phyloP scores from a whole-genome alignment of 1,284 basidiomycete genomes.

The Lignosus rhinocerotis region DNA sequence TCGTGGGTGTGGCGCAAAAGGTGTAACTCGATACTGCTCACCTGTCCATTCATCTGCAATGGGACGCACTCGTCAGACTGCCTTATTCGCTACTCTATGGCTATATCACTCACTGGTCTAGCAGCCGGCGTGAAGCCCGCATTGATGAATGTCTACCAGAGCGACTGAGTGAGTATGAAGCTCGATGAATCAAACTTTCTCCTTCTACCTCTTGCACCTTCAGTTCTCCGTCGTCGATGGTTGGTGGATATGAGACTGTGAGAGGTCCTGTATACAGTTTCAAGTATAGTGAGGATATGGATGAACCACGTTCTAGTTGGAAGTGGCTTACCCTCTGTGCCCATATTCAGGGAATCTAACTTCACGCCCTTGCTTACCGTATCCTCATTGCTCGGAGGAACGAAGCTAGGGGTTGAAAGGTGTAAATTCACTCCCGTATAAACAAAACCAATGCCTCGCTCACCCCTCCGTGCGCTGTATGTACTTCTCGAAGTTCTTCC shows the following conservation, averaged over 20 bases:
- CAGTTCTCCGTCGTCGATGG: constrained; percentile 24
- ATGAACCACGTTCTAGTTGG: background rate
- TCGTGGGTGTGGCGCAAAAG: background rate
- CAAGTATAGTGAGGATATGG: background rate
- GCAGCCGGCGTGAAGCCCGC: constrained; percentile 24
- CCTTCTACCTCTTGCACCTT: constrained; percentile 24
- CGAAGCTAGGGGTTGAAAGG: constrained; percentile 17
- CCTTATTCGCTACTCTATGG: background rate
- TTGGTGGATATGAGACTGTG: constrained; percentile 22
- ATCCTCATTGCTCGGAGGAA: constrained; percentile 21
- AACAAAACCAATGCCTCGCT: background rate
- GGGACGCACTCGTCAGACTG: background rate
- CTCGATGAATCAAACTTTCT: no score
- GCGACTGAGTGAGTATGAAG: background rate
- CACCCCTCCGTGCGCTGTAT: constrained; percentile 22
- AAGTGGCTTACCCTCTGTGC: constrained; percentile 18
- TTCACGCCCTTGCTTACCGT: constrained; percentile 20
- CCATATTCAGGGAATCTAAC: constrained; percentile 21
- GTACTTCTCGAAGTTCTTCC: constrained; percentile 27
- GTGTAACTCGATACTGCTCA: constrained; percentile 1
- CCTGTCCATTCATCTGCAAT: constrained; percentile 29
- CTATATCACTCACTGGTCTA: constrained; percentile 20
- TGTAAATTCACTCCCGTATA: background rate
- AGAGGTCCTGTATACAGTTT: constrained; percentile 20
- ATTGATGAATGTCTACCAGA: constrained; percentile 27